Conservation (phyloP, 2,329 filamentous ascomycete species). For the Parastagonospora nodorum region DNA sequence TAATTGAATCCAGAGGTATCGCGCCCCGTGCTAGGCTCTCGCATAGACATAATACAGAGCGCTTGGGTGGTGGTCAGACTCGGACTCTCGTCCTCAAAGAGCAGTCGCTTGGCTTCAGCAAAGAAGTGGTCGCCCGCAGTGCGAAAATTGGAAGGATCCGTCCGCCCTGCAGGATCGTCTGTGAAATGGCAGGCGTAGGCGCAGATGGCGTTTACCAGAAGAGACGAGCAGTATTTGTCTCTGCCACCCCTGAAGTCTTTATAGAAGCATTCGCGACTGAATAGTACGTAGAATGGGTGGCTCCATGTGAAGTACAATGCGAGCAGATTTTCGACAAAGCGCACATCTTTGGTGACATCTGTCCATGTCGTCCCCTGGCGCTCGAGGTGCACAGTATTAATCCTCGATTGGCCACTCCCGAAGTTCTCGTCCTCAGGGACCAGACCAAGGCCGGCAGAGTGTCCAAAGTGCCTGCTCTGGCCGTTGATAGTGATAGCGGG, state of each 20-base stretch:
- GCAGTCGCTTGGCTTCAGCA: slow-evolving; percentile 67
- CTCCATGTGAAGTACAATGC: slow-evolving; percentile 72
- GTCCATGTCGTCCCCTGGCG: slow-evolving; percentile 59
- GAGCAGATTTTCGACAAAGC: slow-evolving; percentile 67
- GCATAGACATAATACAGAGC: slow-evolving; percentile 74
- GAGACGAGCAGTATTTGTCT: slow-evolving; percentile 69
- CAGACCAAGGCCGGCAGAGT: slow-evolving; percentile 45
- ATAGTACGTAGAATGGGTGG: slow-evolving; percentile 75
- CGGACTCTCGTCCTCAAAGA: slow-evolving; percentile 63
- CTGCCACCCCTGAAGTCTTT: slow-evolving; percentile 66
- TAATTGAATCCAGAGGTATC: slow-evolving; percentile 76
- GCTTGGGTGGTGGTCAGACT: slow-evolving; percentile 74
- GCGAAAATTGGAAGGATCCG: slow-evolving; percentile 64
- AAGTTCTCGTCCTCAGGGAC: slow-evolving; percentile 44
- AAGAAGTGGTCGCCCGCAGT: slow-evolving; percentile 77
- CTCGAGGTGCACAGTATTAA: slow-evolving; percentile 14
- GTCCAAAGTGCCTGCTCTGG: slow-evolving; percentile 44
- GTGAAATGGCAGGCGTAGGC: slow-evolving; percentile 73
- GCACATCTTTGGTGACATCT: slow-evolving; percentile 61
- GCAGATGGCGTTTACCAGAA: slow-evolving; percentile 69
- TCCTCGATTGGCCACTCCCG: slow-evolving; percentile 18
- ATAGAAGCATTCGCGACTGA: slow-evolving; percentile 73
- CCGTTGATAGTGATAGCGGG: slow-evolving; percentile 39
- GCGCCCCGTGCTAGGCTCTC: slow-evolving; percentile 73
- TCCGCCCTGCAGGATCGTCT: slow-evolving; percentile 65